Percentiles rank a stretch among this genome's conserved stretches.
These are phyloP conservation scores for Schoenoplectus triqueter DNA, from an alignment of 202 grass and related monocot species.

Conservation along the genomic window DNA sequence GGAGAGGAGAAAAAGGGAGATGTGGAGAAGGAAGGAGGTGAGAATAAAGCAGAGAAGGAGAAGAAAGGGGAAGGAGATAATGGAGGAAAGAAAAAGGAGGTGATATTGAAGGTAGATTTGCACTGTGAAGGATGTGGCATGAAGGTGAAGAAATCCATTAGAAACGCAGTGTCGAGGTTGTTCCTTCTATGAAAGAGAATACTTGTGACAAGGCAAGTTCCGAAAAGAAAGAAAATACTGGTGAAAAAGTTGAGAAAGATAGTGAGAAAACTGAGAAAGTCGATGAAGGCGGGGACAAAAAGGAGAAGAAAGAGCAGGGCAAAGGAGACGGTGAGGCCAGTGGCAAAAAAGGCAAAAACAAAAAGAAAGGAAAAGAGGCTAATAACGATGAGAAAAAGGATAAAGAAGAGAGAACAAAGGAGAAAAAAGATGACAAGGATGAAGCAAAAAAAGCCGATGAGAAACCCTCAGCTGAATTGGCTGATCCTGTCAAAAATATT, in stretches of 20 bases:
- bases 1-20: too few relatives aligned
- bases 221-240: conserved; percentile 32
- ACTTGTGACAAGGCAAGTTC: not conserved
- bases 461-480: not conserved
- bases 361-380: conserved; percentile 33
- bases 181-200: conserved; percentile 53
- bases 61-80: conserved; percentile 29
- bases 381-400: not conserved
- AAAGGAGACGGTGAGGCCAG: conserved; percentile 1
- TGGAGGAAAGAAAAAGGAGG: not conserved
- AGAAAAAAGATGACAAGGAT: not conserved
- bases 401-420: too few relatives aligned
- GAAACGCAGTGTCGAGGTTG: conserved; percentile 58
- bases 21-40: conserved; percentile 14
- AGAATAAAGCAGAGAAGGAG: conserved; percentile 34
- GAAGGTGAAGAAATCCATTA: conserved; percentile 79
- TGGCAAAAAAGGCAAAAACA: conserved; percentile 32
- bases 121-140: conserved; percentile 88
- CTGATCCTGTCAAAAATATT: not conserved
- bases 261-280: conserved; percentile 40
- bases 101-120: conserved; percentile 85
- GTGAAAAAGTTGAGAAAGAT: conserved; percentile 33
- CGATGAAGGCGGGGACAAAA: conserved; percentile 7
- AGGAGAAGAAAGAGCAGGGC: conserved; percentile 31
- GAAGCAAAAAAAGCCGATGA: not conserved